A percentile compares a stretch with the other conserved stretches of the same genome.
Conservation (phyloP, 2,329 filamentous ascomycete species). For the Talaromyces sp. region DNA sequence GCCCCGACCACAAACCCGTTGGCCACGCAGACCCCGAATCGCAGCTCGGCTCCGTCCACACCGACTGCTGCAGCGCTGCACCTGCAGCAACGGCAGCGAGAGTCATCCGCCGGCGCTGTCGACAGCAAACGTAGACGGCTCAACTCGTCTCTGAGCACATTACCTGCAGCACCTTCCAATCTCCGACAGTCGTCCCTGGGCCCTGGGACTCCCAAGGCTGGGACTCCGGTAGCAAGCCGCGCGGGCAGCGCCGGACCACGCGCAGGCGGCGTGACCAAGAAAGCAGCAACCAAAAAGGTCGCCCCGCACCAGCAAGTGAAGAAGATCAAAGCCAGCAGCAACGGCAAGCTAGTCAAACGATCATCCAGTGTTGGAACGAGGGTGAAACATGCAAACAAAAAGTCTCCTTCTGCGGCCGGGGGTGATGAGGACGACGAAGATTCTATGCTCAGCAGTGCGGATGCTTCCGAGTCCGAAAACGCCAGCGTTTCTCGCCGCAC, state of each 20-base stretch:
- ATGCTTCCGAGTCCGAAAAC: slow-evolving; percentile 43
- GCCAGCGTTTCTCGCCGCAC: slow-evolving; percentile 21
- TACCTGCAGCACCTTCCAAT: slow-evolving; percentile 50
- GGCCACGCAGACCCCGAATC: slow-evolving; percentile 33
- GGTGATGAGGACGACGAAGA: slow-evolving; percentile 47
- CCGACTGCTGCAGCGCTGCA: slow-evolving; percentile 34
- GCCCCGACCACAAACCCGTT: slow-evolving; percentile 32
- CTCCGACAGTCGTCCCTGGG: slow-evolving; percentile 58
- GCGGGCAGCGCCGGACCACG: slow-evolving; percentile 56
- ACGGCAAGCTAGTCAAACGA: slow-evolving; percentile 36
- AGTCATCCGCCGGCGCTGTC: slow-evolving; percentile 49
- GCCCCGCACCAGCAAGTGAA: slow-evolving; percentile 50
- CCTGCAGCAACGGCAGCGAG: slow-evolving; percentile 46
- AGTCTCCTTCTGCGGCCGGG: slow-evolving; percentile 36
- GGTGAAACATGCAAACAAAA: slow-evolving; percentile 33
- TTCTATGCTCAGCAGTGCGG: slow-evolving; percentile 48
- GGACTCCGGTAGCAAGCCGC: slow-evolving; percentile 48
- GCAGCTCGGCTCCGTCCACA: slow-evolving; percentile 41
- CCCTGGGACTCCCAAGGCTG: slow-evolving; percentile 58
- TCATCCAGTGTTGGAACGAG: slow-evolving; percentile 36
- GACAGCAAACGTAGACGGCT: slow-evolving; percentile 57
- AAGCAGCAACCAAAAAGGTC: slow-evolving; percentile 48
- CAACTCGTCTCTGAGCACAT: slow-evolving; percentile 47
- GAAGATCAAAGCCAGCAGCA: slow-evolving; percentile 29
- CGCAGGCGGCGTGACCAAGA: slow-evolving; percentile 34